phyloP scores from a whole-genome alignment of 208 protist species.

The Crithidia sp. region DNA sequence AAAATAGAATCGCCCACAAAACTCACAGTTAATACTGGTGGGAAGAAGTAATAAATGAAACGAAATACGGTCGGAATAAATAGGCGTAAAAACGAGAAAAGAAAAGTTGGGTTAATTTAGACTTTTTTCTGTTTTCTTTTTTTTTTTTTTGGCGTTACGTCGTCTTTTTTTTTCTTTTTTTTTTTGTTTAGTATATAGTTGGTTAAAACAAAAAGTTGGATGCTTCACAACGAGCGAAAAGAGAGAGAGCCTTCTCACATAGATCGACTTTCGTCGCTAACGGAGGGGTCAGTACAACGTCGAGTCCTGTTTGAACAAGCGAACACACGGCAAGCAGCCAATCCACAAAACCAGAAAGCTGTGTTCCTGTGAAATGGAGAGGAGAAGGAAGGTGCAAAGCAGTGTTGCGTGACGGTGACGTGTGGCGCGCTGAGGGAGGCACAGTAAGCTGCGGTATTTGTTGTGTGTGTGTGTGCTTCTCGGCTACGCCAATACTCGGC shows the following conservation, averaged over 20 bases:
- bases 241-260: neutral
- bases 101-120: no score
- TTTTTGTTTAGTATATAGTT: conserved; percentile 8
- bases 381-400: neutral
- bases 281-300: neutral
- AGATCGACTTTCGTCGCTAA: neutral
- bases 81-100: neutral
- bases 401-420: no score
- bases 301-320: neutral
- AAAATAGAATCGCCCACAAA: no score
- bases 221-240: conserved; percentile 9
- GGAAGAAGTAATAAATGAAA: no score
- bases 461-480: no score
- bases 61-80: neutral
- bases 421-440: no score
- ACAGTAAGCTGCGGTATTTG: no score
- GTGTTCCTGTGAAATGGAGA: neutral
- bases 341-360: neutral
- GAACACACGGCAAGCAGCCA: neutral
- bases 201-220: conserved; percentile 11
- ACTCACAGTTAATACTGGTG: no score
- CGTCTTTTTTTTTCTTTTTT: no score
- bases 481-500: no score
- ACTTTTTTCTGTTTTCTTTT: no score
- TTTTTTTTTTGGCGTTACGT: no score